phyloP scores from a whole-genome alignment of 768 basidiomycete species.

The Antrodiella citrinella region DNA sequence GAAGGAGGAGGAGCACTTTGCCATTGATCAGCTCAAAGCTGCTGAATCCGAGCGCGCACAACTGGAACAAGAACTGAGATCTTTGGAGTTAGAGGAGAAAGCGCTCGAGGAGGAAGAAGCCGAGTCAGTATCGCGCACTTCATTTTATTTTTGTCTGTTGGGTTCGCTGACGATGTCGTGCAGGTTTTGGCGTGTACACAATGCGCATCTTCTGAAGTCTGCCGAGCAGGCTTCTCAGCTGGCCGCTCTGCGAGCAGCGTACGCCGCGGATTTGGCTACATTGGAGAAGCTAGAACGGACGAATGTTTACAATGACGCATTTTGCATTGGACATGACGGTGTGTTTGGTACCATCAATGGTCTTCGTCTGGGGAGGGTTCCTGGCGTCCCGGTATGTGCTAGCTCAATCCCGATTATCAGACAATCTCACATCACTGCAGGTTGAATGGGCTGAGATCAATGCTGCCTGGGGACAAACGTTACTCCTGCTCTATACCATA shows the following conservation, averaged over 20 bases:
- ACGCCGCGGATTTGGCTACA: slow-evolving; percentile 66
- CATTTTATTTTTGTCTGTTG: background rate
- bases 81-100: slow-evolving; percentile 71
- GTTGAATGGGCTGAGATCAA: slow-evolving; percentile 99
- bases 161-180: slow-evolving; percentile 2
- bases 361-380: slow-evolving; percentile 80
- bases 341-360: slow-evolving; percentile 98
- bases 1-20: slow-evolving; percentile 57
- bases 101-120: slow-evolving; percentile 76
- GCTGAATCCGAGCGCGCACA: slow-evolving; percentile 73
- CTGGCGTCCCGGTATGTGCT: slow-evolving; percentile 63
- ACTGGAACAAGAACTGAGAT: slow-evolving; percentile 62
- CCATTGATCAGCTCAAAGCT: slow-evolving; percentile 64
- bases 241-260: slow-evolving; percentile 67
- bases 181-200: slow-evolving; percentile 81
- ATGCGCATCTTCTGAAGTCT: slow-evolving; percentile 55
- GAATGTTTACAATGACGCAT: slow-evolving; percentile 94
- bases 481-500: slow-evolving; percentile 86
- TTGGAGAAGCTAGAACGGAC: slow-evolving; percentile 83
- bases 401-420: background rate
- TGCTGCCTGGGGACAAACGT: slow-evolving; percentile 95
- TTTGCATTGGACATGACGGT: slow-evolving; percentile 91
- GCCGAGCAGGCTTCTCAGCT: slow-evolving; percentile 64
- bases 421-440: slow-evolving; percentile 26
- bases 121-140: slow-evolving; percentile 42